Evolutionary conservation across 805 yeast genomes (phyloP).

Genomic region (Ogataea pini): DNA sequence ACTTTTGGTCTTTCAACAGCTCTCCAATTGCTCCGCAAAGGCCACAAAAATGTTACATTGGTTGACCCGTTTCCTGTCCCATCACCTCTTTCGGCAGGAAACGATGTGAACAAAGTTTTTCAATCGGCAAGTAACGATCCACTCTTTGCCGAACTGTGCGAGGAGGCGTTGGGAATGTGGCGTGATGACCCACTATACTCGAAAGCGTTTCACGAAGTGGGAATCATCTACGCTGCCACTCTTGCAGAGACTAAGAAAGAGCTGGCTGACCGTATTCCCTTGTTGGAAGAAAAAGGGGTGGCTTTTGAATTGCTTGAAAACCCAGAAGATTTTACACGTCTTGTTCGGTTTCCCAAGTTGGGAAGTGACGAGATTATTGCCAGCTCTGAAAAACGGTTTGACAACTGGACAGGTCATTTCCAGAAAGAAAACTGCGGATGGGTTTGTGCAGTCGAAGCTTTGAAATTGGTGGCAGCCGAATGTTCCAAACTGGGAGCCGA

Average conservation of each 20-base stretch:
- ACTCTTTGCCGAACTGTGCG: neutral
- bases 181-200: slow-evolving; percentile 9
- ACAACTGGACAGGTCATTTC: slow-evolving; percentile 36
- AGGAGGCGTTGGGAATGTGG: slow-evolving; percentile 10
- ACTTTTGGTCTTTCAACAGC: slow-evolving; percentile 15
- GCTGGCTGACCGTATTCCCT: slow-evolving; percentile 3
- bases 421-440: slow-evolving; percentile 39
- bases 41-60: slow-evolving; percentile 7
- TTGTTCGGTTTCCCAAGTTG: neutral
- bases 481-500: slow-evolving; percentile 36
- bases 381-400: slow-evolving; percentile 17
- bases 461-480: slow-evolving; percentile 32
- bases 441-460: slow-evolving; percentile 38
- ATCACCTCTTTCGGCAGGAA: slow-evolving; percentile 15
- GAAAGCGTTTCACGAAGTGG: slow-evolving; percentile 13
- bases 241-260: neutral
- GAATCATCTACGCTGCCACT: slow-evolving; percentile 10
- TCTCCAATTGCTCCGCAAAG: slow-evolving; percentile 7
- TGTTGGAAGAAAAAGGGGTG: slow-evolving; percentile 3
- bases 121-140: slow-evolving; percentile 9
- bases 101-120: slow-evolving; percentile 14
- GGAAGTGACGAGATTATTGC: neutral
- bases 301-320: neutral
- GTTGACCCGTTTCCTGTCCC: slow-evolving; percentile 14
- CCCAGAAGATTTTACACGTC: slow-evolving; percentile 1